These are phyloP conservation scores for Phialophora tarda DNA, from an alignment of 2,329 filamentous ascomycete genomes.

Conservation along the genomic window DNA sequence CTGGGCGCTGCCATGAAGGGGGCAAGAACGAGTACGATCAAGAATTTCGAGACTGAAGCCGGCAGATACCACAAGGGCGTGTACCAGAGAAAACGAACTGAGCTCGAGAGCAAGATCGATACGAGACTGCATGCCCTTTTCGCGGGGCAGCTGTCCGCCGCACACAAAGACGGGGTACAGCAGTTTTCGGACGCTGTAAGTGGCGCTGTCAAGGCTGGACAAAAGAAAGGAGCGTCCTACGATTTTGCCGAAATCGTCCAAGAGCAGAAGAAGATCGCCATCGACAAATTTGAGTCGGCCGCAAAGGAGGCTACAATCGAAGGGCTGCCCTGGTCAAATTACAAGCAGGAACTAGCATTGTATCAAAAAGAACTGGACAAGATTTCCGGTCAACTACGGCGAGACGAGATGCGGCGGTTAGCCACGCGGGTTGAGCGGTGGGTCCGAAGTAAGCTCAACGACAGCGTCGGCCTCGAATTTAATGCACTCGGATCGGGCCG, in stretches of 20 bases:
- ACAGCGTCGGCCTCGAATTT: slow-evolving; percentile 90
- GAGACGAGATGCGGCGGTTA: slow-evolving; percentile 93
- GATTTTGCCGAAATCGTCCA: slow-evolving; percentile 95
- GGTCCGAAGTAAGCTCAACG: slow-evolving; percentile 85
- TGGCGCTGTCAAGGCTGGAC: slow-evolving; percentile 84
- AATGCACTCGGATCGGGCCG: slow-evolving; percentile 92
- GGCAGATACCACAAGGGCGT: slow-evolving; percentile 97
- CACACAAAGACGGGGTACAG: slow-evolving; percentile 84
- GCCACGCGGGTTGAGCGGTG: slow-evolving; percentile 91
- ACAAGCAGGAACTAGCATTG: slow-evolving; percentile 75
- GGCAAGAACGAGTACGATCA: slow-evolving; percentile 74
- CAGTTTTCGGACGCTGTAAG: slow-evolving; percentile 87
- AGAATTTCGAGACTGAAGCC: slow-evolving; percentile 86
- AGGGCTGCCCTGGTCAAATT: slow-evolving; percentile 85
- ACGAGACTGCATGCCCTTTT: slow-evolving; percentile 86
- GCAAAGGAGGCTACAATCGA: slow-evolving; percentile 76
- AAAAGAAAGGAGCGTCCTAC: slow-evolving; percentile 88
- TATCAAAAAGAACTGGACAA: slow-evolving; percentile 92
- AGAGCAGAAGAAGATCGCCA: slow-evolving; percentile 75
- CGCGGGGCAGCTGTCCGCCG: slow-evolving; percentile 82
- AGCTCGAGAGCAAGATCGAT: slow-evolving; percentile 87
- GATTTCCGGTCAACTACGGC: slow-evolving; percentile 80
- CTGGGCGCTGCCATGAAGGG: slow-evolving; percentile 75
- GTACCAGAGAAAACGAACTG: slow-evolving; percentile 80
- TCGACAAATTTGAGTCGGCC: slow-evolving; percentile 76